Evolutionary conservation across 805 yeast genomes (phyloP).

Genomic region (Pichia exigua): DNA sequence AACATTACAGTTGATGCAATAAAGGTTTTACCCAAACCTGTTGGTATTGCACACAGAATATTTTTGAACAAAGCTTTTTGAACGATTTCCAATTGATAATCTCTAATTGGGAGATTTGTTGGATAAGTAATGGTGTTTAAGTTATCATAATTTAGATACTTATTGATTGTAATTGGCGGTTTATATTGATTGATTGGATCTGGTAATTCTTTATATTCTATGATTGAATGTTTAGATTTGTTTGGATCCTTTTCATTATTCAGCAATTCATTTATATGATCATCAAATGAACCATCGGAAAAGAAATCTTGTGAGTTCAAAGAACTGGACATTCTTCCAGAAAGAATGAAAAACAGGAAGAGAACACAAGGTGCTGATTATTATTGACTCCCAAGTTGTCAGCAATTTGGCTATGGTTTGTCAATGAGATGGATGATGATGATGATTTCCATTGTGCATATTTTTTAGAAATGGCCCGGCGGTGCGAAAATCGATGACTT

Average conservation of each 20-base stretch:
- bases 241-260: too few species aligned
- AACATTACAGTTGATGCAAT: conserved; percentile 92
- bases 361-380: too few species aligned
- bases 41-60: conserved; percentile 83
- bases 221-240: neutral
- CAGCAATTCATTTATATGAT: neutral
- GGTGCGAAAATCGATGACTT: too few species aligned
- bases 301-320: conserved; percentile 2
- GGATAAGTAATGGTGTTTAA: conserved; percentile 66
- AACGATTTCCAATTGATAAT: conserved; percentile 81
- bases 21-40: conserved; percentile 96
- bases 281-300: conserved; percentile 2
- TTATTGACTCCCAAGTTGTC: too few species aligned
- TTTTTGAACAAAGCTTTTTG: conserved; percentile 64
- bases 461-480: too few species aligned
- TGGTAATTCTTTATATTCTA: neutral
- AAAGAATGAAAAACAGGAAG: neutral
- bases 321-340: neutral
- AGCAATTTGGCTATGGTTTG: too few species aligned
- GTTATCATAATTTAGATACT: conserved; percentile 34
- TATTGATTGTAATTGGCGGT: conserved; percentile 28
- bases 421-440: too few species aligned
- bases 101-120: conserved; percentile 73
- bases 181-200: neutral
- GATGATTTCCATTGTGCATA: too few species aligned